phyloP scores from a whole-genome alignment of 2,329 filamentous ascomycete genomes.

The Coniochaeta prunicola region DNA sequence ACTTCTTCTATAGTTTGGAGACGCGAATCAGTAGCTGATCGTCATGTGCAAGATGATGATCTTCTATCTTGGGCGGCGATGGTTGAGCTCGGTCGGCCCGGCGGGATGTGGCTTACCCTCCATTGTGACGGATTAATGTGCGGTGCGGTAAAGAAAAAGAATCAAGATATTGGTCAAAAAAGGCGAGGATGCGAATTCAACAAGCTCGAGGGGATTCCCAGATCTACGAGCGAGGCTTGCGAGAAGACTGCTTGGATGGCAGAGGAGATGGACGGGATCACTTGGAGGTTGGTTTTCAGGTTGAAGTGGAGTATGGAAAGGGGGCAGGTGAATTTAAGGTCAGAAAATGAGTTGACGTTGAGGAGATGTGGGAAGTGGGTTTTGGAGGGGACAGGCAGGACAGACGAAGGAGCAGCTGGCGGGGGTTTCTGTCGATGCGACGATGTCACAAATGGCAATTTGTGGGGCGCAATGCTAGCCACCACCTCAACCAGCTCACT shows the following conservation, averaged over 20 bases:
- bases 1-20: conserved; percentile 77
- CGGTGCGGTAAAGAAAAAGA: conserved; percentile 18
- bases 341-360: conserved; percentile 22
- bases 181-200: conserved; percentile 11
- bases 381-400: conserved; percentile 13
- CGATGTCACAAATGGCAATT: conserved; percentile 10
- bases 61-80: conserved; percentile 4
- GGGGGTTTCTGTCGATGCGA: conserved; percentile 11
- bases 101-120: conserved; percentile 34
- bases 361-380: conserved; percentile 11
- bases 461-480: background rate
- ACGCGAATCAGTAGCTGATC: conserved; percentile 34
- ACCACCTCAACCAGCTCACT: background rate
- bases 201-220: conserved; percentile 26
- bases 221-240: conserved; percentile 23
- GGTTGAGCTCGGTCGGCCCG: conserved; percentile 3
- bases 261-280: conserved; percentile 4
- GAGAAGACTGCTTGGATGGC: conserved; percentile 19
- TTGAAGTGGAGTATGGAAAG: conserved; percentile 28
- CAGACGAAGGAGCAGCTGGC: conserved; percentile 11
- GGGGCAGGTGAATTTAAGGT: conserved; percentile 29
- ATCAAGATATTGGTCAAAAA: conserved; percentile 20
- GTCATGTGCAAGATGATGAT: background rate
- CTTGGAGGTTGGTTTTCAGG: conserved; percentile 13
- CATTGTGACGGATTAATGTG: conserved; percentile 45